Percentiles rank a stretch among this genome's conserved stretches.
These are phyloP conservation scores for Parietaria judaica DNA, from an alignment of 306 rosid genomes.

Conservation along the genomic window DNA sequence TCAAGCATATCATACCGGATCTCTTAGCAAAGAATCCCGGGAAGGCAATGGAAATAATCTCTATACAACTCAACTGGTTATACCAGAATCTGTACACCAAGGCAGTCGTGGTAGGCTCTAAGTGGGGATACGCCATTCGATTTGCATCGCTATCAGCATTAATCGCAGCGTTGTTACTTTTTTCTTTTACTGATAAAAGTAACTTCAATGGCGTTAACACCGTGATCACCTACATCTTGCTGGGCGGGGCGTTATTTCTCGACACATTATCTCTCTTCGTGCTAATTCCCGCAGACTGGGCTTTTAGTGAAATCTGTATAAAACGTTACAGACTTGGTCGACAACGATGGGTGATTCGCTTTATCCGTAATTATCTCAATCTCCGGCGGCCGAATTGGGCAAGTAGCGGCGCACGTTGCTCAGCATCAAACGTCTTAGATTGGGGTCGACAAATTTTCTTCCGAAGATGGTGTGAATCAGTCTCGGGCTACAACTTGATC, in stretches of 20 bases:
- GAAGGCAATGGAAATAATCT: background rate
- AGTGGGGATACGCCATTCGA: background rate
- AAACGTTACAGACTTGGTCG: background rate
- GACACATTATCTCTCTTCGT: slow-evolving; percentile 24
- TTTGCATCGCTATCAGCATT: background rate
- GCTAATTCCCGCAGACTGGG: slow-evolving; percentile 34
- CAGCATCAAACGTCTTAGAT: no score
- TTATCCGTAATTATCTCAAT: fast-evolving
- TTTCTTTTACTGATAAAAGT: background rate
- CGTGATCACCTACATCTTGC: slow-evolving; percentile 25
- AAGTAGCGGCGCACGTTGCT: background rate
- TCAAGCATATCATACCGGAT: no score
- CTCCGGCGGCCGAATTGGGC: slow-evolving; percentile 6
- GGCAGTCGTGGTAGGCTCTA: background rate
- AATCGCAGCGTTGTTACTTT: background rate
- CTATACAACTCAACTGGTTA: background rate
- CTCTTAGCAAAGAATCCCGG: background rate
- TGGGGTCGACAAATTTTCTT: no score
- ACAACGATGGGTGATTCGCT: background rate
- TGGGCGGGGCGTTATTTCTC: slow-evolving; percentile 37
- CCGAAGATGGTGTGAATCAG: slow-evolving; percentile 35
- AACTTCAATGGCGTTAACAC: slow-evolving; percentile 15
- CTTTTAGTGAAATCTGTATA: background rate
- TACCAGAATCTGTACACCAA: background rate
- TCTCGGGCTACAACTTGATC: slow-evolving; percentile 25